Evolutionary conservation across 129 eudicot genomes (phyloP), one percentile per base, ranked within the genome.

Genomic region (Gnaphalium uliginosum): DNA sequence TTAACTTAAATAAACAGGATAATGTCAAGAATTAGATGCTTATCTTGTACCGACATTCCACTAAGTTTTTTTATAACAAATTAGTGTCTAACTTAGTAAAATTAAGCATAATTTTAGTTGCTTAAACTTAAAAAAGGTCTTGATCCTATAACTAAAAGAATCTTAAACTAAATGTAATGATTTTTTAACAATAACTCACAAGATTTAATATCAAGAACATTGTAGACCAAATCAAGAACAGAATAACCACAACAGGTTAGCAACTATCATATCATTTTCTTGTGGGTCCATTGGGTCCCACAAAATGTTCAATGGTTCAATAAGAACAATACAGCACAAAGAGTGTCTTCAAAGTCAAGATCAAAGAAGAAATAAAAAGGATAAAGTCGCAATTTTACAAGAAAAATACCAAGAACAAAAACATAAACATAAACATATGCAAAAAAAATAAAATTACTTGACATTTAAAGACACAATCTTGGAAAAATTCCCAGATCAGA

Each of bases 311-410:
- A n/a, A 66, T 72, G 79, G 2, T 41, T 68, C 33, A 66, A 73
- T 72, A 39, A 37, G 23, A 80, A 29, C 56, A 17, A 66, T 6
- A 67, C 75, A 79, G 6, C 70, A 27, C 56, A 70, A 75, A 53
- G 83, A 60, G 79, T 80, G 74, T 66, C 83, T 80, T 80, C 19
- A 61, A 81, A 81, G 84, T 81, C 81, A 76, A 76, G 74, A 71
- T 69, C 77, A 81, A n/a, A 65, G 63, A 64, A 32, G 43, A 33
- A 35, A 81, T 48, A 26, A 75, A 56, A 35, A 17, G 25, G 32
- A 24, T 26, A 32, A 65, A 25, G 23, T 24, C 58, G 41, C 76
- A 7, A 77, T 25, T 25, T 61, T 26, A 30, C 25, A 14, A 18
- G 46, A 14, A 30, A 13, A 30, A 64, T 1, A 25, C 33, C 15